Evolutionary conservation across 768 basidiomycete genomes (phyloP).

Genomic region (Fomitopsis pulvina): DNA sequence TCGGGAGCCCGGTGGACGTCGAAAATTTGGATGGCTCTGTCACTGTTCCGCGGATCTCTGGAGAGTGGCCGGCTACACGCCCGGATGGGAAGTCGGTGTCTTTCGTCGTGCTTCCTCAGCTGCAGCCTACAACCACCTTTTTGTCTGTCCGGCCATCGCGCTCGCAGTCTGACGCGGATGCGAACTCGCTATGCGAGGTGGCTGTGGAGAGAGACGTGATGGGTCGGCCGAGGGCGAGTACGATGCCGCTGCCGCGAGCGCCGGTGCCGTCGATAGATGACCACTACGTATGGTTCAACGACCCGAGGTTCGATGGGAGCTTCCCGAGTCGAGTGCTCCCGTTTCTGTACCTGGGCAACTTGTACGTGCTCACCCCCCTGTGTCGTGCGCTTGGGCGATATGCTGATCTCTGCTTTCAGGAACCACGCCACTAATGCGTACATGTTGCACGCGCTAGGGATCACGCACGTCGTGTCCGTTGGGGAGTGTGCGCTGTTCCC

Average conservation of each 20-base stretch:
- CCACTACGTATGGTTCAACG: constrained; percentile 93
- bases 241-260: constrained; percentile 55
- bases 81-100: constrained; percentile 13
- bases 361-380: constrained; percentile 77
- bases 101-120: constrained; percentile 8
- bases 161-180: constrained; percentile 12
- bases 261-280: constrained; percentile 32
- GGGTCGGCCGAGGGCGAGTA: constrained; percentile 61
- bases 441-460: constrained; percentile 93
- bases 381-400: too few relatives aligned
- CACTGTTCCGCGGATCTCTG: too few relatives aligned
- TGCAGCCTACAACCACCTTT: constrained; percentile 1
- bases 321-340: constrained; percentile 92
- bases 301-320: constrained; percentile 88
- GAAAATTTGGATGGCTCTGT: neutral
- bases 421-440: constrained; percentile 92
- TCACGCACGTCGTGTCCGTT: constrained; percentile 95
- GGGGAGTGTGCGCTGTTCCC: constrained; percentile 91
- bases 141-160: constrained; percentile 8
- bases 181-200: neutral
- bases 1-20: neutral
- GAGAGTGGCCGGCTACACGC: neutral
- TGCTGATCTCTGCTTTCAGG: too few relatives aligned
- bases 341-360: constrained; percentile 89
- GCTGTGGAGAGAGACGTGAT: neutral